Percentiles rank a stretch among this genome's conserved stretches.
phyloP scores from a whole-genome alignment of 129 eudicot genomes.

The Erigeron canadensis region DNA sequence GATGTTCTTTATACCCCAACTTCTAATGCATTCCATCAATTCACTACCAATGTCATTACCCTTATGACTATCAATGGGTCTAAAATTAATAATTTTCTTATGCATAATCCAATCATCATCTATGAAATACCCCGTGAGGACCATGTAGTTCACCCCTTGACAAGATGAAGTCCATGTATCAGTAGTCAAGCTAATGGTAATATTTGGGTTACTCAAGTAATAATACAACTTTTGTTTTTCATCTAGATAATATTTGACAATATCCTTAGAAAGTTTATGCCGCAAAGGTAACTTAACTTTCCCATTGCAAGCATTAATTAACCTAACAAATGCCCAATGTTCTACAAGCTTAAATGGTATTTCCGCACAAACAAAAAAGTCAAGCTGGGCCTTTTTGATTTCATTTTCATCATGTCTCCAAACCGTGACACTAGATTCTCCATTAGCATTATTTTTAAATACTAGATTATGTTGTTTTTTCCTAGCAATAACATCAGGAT shows the following conservation, averaged over 20 bases:
- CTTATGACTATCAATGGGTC: conserved; percentile 12
- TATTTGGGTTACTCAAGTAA: not conserved
- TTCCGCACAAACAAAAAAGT: not conserved
- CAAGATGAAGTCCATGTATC: not conserved
- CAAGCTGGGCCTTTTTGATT: not conserved
- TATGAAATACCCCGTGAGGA: too few species aligned
- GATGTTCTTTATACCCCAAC: not conserved
- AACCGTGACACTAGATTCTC: too few species aligned
- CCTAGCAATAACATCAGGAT: not conserved
- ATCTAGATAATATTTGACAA: not conserved
- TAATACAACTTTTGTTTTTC: not conserved
- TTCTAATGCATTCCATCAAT: not conserved
- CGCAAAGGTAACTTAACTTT: not conserved
- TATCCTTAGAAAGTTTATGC: not conserved
- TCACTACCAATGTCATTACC: not conserved
- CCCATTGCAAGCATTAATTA: not conserved
- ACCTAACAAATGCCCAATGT: not conserved
- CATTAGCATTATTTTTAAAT: not conserved
- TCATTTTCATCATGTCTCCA: too few species aligned
- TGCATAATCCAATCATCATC: conserved; percentile 2
- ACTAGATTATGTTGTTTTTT: conserved; percentile 15
- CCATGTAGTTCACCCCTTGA: not conserved
- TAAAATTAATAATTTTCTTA: not conserved
- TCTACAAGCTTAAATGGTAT: not conserved
- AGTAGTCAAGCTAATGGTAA: conserved; percentile 1